Conservation (phyloP, 371 early-diverging fungal genomes). For the Saksenaea oblongispora region DNA sequence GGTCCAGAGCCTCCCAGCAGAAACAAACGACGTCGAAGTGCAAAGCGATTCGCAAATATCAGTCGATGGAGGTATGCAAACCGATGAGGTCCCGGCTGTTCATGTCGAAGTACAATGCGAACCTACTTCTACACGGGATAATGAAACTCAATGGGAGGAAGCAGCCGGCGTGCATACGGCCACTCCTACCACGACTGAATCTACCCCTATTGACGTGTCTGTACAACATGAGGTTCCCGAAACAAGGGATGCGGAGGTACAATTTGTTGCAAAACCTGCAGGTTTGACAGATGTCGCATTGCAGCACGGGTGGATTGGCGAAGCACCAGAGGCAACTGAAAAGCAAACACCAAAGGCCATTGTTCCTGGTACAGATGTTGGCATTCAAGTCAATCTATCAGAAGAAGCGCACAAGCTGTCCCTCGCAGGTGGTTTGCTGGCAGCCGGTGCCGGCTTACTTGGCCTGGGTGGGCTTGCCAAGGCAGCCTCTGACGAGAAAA, state of each 20-base stretch:
- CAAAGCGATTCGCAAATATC: not conserved
- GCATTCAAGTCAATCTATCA: not conserved
- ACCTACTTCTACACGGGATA: not conserved
- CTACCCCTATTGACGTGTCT: not conserved
- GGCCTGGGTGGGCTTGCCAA: not conserved
- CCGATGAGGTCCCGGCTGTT: not conserved
- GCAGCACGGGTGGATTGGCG: slow-evolving; percentile 2
- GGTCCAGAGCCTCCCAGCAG: slow-evolving; percentile 11
- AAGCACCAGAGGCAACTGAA: not conserved
- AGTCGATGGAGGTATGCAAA: not conserved
- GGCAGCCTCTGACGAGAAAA: not conserved
- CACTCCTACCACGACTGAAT: not conserved
- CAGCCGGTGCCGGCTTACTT: not conserved
- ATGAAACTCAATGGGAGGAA: slow-evolving; percentile 2
- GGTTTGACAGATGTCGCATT: slow-evolving; percentile 6
- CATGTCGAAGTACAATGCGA: not conserved
- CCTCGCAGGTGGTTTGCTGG: not conserved
- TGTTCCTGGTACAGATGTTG: not conserved
- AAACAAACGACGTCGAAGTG: slow-evolving; percentile 6
- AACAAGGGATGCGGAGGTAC: slow-evolving; percentile 7
- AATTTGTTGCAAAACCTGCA: slow-evolving; percentile 2
- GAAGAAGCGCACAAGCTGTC: not conserved
- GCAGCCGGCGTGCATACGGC: not conserved
- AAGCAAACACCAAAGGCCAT: not conserved
- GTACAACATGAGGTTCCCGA: slow-evolving; percentile 2